These are phyloP conservation scores for Pythium utonaiense DNA, from an alignment of 352 stramenopile genomes.

Conservation along the genomic window DNA sequence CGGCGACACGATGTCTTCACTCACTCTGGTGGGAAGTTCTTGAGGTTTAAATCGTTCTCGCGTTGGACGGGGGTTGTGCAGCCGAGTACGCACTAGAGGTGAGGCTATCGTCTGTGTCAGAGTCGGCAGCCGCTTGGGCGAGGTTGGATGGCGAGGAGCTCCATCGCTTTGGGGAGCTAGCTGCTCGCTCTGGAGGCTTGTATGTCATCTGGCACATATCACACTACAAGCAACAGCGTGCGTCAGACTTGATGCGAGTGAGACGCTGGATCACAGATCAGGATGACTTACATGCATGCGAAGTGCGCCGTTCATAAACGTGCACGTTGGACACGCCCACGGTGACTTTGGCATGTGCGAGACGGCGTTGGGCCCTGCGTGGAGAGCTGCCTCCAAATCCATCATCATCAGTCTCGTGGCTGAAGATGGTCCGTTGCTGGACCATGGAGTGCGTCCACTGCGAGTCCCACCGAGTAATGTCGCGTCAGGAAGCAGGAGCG, in stretches of 20 bases:
- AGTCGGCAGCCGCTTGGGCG: neutral
- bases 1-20: neutral
- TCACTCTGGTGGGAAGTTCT: neutral
- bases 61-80: constrained; percentile 11
- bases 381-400: constrained; percentile 54
- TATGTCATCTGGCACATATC: constrained; percentile 28
- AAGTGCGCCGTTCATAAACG: constrained; percentile 54
- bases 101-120: constrained; percentile 16
- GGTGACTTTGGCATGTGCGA: constrained; percentile 39
- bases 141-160: constrained; percentile 21
- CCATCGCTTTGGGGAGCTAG: constrained; percentile 17
- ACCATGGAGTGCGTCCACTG: constrained; percentile 37
- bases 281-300: constrained; percentile 50
- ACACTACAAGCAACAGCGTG: constrained; percentile 14
- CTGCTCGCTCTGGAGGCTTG: constrained; percentile 5
- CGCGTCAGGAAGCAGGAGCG: constrained; percentile 32
- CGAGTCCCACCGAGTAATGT: constrained; percentile 22
- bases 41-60: constrained; percentile 12
- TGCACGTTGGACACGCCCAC: constrained; percentile 65
- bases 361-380: constrained; percentile 30
- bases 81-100: constrained; percentile 5
- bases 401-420: constrained; percentile 47
- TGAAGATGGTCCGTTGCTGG: constrained; percentile 29
- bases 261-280: neutral
- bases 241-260: neutral